These are phyloP conservation scores for Flaveria trinervia DNA, from an alignment of 129 eudicot genomes.

Conservation along the genomic window DNA sequence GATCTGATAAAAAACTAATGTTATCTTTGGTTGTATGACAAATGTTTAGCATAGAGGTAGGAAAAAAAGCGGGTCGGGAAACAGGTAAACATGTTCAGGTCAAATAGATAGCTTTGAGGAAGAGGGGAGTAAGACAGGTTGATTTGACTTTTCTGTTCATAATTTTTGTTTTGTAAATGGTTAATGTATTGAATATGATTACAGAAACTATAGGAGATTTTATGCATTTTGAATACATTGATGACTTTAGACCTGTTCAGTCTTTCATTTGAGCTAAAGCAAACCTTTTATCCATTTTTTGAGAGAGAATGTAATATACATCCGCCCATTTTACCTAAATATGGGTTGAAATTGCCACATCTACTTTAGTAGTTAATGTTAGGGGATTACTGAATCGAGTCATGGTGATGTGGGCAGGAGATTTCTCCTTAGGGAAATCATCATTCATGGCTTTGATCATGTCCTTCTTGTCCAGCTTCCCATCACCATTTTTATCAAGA, in stretches of 20 bases:
- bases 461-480: constrained; percentile 65
- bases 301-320: too few relatives aligned
- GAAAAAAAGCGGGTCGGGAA: background rate
- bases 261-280: background rate
- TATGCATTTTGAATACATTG: background rate
- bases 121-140: background rate
- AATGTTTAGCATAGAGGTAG: constrained; percentile 4
- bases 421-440: constrained; percentile 56
- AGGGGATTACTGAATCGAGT: constrained; percentile 52
- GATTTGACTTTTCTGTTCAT: background rate
- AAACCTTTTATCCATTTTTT: too few relatives aligned
- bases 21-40: background rate
- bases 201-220: background rate
- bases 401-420: constrained; percentile 57
- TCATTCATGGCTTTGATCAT: constrained; percentile 59
- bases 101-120: background rate
- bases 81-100: constrained; percentile 7
- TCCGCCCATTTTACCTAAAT: background rate
- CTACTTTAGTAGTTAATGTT: background rate
- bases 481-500: constrained; percentile 77
- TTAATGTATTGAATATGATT: background rate
- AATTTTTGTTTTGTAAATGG: background rate
- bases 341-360: background rate
- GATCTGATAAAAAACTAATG: background rate
- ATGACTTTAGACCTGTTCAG: background rate